Percentiles rank a stretch among this genome's conserved stretches.
Conservation (phyloP, 306 rosid species). For the Canavalia ensiformis region DNA sequence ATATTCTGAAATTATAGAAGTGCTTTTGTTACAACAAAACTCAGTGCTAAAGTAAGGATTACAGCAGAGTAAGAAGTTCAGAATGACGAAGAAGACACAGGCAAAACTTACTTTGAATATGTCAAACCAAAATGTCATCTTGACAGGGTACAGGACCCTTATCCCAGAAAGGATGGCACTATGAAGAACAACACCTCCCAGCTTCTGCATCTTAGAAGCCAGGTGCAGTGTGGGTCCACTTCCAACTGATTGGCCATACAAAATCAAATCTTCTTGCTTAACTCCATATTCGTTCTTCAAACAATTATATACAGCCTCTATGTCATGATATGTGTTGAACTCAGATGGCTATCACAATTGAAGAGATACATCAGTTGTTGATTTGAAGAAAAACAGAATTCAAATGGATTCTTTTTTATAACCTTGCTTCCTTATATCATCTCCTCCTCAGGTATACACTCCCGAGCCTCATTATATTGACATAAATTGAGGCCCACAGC, state of each 20-base stretch:
- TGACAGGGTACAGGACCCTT: constrained; percentile 92
- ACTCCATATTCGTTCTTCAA: constrained; percentile 79
- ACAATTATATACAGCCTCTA: constrained; percentile 95
- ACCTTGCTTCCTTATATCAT: constrained; percentile 17
- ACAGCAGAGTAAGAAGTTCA: background rate
- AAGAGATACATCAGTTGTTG: constrained; percentile 36
- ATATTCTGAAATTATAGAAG: constrained; percentile 72
- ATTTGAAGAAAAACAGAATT: constrained; percentile 14
- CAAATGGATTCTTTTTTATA: background rate
- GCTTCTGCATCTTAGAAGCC: constrained; percentile 75
- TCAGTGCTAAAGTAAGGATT: background rate
- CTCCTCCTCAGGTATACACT: background rate
- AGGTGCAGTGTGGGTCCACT: constrained; percentile 96
- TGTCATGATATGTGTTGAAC: constrained; percentile 90
- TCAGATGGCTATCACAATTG: constrained; percentile 80
- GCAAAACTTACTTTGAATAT: constrained; percentile 82
- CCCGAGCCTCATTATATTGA: constrained; percentile 22
- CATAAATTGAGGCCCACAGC: constrained; percentile 12
- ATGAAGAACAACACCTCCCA: constrained; percentile 97
- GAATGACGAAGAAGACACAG: constrained; percentile 23
- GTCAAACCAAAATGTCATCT: constrained; percentile 97
- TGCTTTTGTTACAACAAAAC: constrained; percentile 52
- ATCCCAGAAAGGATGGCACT: constrained; percentile 98
- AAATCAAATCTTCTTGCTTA: constrained; percentile 87
- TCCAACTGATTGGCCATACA: constrained; percentile 98